phyloP scores from a whole-genome alignment of 441 rosid genomes.

The Corymbia calophylla region DNA sequence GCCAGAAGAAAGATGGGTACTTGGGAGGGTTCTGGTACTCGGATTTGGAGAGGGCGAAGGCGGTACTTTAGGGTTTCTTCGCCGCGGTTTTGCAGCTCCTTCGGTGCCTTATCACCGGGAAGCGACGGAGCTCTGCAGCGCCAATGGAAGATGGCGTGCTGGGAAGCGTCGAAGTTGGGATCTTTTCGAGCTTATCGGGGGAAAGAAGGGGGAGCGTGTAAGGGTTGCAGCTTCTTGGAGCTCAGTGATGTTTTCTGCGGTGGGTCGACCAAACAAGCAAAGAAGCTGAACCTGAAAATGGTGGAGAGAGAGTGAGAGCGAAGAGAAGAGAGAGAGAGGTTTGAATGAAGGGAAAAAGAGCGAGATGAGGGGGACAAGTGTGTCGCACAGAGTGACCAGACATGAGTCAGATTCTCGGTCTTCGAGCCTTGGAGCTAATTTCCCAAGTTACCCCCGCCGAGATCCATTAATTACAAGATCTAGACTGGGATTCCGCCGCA shows the following conservation, averaged over 20 bases:
- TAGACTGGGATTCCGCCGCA: not conserved
- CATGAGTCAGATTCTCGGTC: conserved; percentile 24
- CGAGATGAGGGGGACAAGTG: conserved; percentile 2
- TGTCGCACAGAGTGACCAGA: conserved; percentile 9
- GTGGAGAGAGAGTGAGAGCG: not conserved
- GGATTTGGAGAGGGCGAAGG: not conserved
- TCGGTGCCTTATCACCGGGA: not conserved
- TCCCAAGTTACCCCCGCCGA: conserved; percentile 12
- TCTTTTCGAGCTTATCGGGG: not conserved
- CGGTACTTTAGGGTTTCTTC: not conserved
- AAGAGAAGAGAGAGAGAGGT: not conserved
- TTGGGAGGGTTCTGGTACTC: not conserved
- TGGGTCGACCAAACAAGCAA: not conserved
- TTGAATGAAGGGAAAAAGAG: not conserved
- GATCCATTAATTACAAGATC: not conserved
- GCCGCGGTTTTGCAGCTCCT: not conserved
- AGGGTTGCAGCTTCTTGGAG: not conserved
- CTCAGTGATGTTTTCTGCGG: not conserved
- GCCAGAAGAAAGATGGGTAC: conserved; percentile 1
- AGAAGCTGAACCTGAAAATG: not conserved
- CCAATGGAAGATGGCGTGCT: not conserved
- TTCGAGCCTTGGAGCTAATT: conserved; percentile 2
- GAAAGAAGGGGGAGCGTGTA: not conserved
- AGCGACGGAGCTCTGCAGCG: not conserved
- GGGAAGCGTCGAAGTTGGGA: not conserved